Base-by-base conservation (phyloP, 768 basidiomycete genomes). In the Serendipita sp. region DNA sequence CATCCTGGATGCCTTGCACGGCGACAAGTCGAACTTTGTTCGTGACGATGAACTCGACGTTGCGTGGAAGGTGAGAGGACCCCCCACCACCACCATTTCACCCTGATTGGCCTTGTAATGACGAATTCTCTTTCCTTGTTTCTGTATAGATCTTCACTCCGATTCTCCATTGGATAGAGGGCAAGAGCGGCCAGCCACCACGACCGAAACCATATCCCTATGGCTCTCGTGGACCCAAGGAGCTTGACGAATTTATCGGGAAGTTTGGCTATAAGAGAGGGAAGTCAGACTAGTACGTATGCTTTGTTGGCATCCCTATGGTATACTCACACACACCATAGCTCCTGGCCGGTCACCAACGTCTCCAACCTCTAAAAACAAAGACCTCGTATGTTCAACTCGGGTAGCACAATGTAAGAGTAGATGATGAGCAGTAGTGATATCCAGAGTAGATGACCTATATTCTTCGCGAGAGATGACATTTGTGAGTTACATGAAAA, bases 11-110 rank as follows among this genome's bases (percentile, higher is more conserved):
- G 91, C 91, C 13, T 81, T 99, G 75, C 89, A 86, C 73, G 95
- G 95, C n/a, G 95, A 99, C 72, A 94, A 97, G 76, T 95, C 92
- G 32, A 99, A 99, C 79, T 99, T 99, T 78, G 95, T 99, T 65
- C 85, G 95, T 67, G 83, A 97, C 73, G 95, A 99, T 75, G 95
- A 99, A 75, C 80, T 99, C 70, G 95, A 97, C 71, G 85, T 87
- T 63, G 96, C 95, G 2, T 99, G 95, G 95, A 96, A 95, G 85
- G 91, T 89, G 58, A 54, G 81, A 74, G 60, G 38, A 38, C 41
- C 52, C 52, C 48, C 3, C 13, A 47, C n/a, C 10, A 16, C 52
- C 16, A 63, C 44, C 44, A 46, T 46, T 18, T 1, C 13, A 46
- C 48, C 16, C 13, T 41, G 38, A 41, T 41, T 13, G 38, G 7